Evolutionary conservation across 768 basidiomycete genomes (phyloP).

Genomic region (Trametes sanguinea): DNA sequence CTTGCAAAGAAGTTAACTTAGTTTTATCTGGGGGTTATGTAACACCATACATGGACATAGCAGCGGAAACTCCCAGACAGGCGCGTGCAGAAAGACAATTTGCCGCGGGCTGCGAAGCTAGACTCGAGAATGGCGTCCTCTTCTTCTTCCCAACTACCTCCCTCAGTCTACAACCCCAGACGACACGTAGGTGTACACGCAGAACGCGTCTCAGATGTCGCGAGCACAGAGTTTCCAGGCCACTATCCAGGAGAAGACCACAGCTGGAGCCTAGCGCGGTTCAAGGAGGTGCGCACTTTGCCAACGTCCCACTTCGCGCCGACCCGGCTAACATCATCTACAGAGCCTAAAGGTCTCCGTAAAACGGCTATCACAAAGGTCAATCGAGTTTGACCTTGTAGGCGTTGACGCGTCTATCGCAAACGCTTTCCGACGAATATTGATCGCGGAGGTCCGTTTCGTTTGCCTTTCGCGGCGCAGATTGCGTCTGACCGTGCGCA

Average conservation of each 20-base stretch:
- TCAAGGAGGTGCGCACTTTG: slow-evolving; percentile 64
- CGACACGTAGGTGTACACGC: slow-evolving; percentile 68
- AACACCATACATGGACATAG: background rate
- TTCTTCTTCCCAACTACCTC: slow-evolving; percentile 28
- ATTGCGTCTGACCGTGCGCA: slow-evolving; percentile 32
- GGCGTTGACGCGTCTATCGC: slow-evolving; percentile 96
- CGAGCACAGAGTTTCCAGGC: slow-evolving; percentile 90
- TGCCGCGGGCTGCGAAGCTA: background rate
- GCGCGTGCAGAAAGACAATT: slow-evolving; percentile 15
- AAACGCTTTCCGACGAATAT: slow-evolving; percentile 88
- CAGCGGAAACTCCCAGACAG: background rate
- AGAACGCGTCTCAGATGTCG: slow-evolving; percentile 76
- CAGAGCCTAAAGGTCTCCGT: slow-evolving; percentile 77
- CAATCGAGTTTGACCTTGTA: slow-evolving; percentile 92
- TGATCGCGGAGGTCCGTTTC: slow-evolving; percentile 84
- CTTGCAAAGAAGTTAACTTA: too few relatives aligned
- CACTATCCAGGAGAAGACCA: slow-evolving; percentile 85
- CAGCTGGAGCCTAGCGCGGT: slow-evolving; percentile 76
- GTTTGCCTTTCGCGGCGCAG: background rate
- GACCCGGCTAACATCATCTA: slow-evolving; percentile 10
- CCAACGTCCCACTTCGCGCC: background rate
- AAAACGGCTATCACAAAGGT: slow-evolving; percentile 76
- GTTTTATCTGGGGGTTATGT: too few relatives aligned
- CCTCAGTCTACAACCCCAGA: slow-evolving; percentile 40
- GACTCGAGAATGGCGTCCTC: slow-evolving; percentile 29